phyloP scores from a whole-genome alignment of 2,329 filamentous ascomycete genomes.

The Pyrenophora graminea region DNA sequence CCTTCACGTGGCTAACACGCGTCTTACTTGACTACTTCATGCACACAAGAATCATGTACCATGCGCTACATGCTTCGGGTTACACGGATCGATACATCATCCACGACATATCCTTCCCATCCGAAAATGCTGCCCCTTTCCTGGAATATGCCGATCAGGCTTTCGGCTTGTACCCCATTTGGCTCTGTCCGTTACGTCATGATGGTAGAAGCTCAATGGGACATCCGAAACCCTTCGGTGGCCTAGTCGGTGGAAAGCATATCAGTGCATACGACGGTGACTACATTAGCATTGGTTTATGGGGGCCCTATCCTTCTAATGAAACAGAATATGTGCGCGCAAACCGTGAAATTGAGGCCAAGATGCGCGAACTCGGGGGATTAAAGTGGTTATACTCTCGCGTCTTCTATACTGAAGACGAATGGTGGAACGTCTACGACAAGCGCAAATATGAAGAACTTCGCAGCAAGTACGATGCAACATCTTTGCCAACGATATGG shows the following conservation, averaged over 20 bases:
- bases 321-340: conserved; percentile 64
- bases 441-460: conserved; percentile 65
- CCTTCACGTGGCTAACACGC: conserved; percentile 62
- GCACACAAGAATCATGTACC: conserved; percentile 66
- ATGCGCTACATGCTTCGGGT: conserved; percentile 63
- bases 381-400: conserved; percentile 89
- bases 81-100: conserved; percentile 62
- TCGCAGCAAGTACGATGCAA: conserved; percentile 65
- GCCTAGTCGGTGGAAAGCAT: conserved; percentile 9
- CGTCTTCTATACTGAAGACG: conserved; percentile 75
- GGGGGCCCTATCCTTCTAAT: conserved; percentile 71
- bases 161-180: conserved; percentile 60
- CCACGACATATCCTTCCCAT: conserved; percentile 66
- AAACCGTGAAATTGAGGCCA: conserved; percentile 73
- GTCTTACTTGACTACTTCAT: conserved; percentile 64
- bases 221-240: conserved; percentile 22
- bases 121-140: conserved; percentile 55
- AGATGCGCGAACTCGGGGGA: conserved; percentile 70
- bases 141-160: conserved; percentile 55
- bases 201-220: conserved; percentile 39
- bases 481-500: conserved; percentile 67
- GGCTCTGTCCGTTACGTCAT: conserved; percentile 59
- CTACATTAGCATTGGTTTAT: conserved; percentile 61
- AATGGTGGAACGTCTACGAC: conserved; percentile 71
- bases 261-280: conserved; percentile 18